Conservation (phyloP, 371 early-diverging fungal species). For the Mucor circinelloides region DNA sequence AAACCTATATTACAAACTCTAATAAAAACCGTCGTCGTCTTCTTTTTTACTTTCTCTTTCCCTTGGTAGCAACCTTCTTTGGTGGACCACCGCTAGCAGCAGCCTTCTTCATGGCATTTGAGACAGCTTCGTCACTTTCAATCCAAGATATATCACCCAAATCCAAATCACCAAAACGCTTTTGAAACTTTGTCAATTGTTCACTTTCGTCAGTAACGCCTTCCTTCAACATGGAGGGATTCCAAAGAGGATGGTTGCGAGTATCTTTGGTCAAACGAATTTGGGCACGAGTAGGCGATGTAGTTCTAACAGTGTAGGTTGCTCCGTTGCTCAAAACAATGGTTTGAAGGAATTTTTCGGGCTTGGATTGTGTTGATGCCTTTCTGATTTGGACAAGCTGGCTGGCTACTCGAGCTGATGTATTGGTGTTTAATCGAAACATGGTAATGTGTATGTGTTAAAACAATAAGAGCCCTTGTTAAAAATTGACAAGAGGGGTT, state of each 20-base stretch:
- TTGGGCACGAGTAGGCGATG: constrained; percentile 78
- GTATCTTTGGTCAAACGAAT: constrained; percentile 90
- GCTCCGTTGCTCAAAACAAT: constrained; percentile 90
- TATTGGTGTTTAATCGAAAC: constrained; percentile 1
- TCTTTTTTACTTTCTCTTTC: constrained; percentile 39
- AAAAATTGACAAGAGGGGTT: not conserved
- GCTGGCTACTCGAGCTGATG: constrained; percentile 7
- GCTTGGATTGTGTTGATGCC: constrained; percentile 32
- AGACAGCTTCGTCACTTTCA: constrained; percentile 49
- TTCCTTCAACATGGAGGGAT: constrained; percentile 66
- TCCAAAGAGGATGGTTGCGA: constrained; percentile 93
- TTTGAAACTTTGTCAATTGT: constrained; percentile 75
- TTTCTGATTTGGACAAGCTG: constrained; percentile 12
- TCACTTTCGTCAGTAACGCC: constrained; percentile 70
- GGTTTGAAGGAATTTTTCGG: constrained; percentile 81
- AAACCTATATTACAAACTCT: constrained; percentile 6
- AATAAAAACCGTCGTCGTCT: not conserved
- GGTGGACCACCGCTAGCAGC: constrained; percentile 38
- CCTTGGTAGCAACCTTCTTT: constrained; percentile 35
- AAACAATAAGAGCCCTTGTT: constrained; percentile 10
- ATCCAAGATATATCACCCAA: constrained; percentile 55
- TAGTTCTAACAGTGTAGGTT: constrained; percentile 80
- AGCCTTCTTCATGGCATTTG: constrained; percentile 49
- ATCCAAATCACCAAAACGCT: constrained; percentile 74
- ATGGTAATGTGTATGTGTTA: not conserved